Conservation (phyloP, 129 eudicot genomes). For the Flaveria robusta region DNA sequence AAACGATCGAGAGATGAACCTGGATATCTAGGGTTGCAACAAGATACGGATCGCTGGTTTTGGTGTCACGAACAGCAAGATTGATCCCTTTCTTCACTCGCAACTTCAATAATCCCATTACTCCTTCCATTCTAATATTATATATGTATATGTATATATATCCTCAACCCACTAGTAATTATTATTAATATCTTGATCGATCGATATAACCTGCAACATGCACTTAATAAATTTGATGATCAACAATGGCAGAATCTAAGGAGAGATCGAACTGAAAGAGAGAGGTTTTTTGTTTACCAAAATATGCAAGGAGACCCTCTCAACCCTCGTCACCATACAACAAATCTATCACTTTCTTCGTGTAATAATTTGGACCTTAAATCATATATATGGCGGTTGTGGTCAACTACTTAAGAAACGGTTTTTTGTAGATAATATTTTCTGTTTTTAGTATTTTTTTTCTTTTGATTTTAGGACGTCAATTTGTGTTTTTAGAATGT, state of each 20-base stretch:
- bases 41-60: conserved; percentile 65
- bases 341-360: background rate
- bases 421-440: too few species aligned
- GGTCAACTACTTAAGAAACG: too few species aligned
- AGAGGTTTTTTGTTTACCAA: conserved; percentile 13
- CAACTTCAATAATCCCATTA: conserved; percentile 48
- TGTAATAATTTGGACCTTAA: conserved; percentile 10
- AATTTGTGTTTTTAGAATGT: too few species aligned
- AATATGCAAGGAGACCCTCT: conserved; percentile 5
- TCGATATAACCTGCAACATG: too few species aligned
- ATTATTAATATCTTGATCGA: background rate
- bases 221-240: too few species aligned
- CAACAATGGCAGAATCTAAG: background rate
- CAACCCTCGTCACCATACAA: background rate
- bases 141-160: too few species aligned
- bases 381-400: background rate
- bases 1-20: conserved; percentile 16
- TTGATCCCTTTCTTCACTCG: conserved; percentile 54
- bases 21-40: conserved; percentile 44
- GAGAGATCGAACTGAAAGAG: too few species aligned
- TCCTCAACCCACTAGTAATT: too few species aligned
- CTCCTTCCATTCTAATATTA: conserved; percentile 46
- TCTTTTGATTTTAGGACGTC: too few species aligned
- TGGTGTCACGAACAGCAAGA: conserved; percentile 58
- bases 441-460: too few species aligned